Base-by-base conservation (phyloP, 768 basidiomycete genomes). In the Suillus decipiens region DNA sequence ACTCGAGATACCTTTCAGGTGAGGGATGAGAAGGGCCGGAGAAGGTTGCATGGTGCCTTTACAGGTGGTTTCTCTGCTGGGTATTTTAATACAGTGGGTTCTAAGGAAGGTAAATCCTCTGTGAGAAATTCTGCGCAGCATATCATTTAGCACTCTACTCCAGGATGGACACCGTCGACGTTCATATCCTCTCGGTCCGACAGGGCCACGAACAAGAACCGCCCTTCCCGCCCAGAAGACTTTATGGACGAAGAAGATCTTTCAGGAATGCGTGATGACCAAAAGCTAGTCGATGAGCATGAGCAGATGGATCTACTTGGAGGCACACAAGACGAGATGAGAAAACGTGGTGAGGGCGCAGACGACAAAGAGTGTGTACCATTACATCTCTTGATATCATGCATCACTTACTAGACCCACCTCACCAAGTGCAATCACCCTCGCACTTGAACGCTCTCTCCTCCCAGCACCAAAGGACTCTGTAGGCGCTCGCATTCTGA, bases 181-280 rank as follows among this genome's bases (percentile, higher is more conserved):
- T 99, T 99, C 75, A 88, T 92, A 15, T 98, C 96, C 0, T 97
- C 96, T 8, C 85, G 95, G 37, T 76, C 73, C 34, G 90, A 92
- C 50, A 86, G 95, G 55, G 86, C 86, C 53, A 89, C 89, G 73
- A 60, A 64, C 33, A 53, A 53, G 36, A 75, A 84, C 68, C 81
- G 84, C 68, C 77, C 76, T 2, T 76, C 82, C n/a, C 82, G 83
- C 37, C 89, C 94, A 0, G 93, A 96, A 75, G 95, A 97, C 72
- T 99, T 93, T 72, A 99, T 99, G 97, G 97, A 99, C 77, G 97
- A 98, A 48, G 97, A 99, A 76, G 97, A 99, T 73, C 79, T 98
- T 17, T 87, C 91, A 51, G 93, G 93, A 65, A 75, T 91, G 64
- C 85, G 83, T 39, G 93, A 95, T 45, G 86, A 84, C 67, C 82